phyloP scores from a whole-genome alignment of 2,329 filamentous ascomycete species.

The Coniochaeta prunicola region DNA sequence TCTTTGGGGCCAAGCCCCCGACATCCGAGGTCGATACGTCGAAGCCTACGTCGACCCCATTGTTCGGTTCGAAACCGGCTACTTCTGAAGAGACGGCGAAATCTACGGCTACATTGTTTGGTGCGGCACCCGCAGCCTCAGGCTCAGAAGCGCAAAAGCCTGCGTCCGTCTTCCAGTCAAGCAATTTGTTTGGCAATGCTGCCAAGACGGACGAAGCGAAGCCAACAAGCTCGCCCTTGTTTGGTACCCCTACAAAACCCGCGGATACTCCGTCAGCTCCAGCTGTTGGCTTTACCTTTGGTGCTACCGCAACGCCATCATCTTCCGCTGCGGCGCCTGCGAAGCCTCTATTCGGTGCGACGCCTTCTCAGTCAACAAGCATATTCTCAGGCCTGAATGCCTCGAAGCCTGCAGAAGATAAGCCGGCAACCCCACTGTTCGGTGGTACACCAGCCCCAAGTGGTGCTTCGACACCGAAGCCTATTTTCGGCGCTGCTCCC shows the following conservation, averaged over 20 bases:
- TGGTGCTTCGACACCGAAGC: constrained; percentile 24
- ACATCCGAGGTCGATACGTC: not conserved
- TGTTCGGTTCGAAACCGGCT: constrained; percentile 6
- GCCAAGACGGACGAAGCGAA: constrained; percentile 17
- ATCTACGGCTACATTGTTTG: constrained; percentile 4
- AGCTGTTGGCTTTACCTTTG: not conserved
- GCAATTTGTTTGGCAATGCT: constrained; percentile 30
- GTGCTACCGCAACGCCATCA: not conserved
- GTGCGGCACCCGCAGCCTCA: not conserved
- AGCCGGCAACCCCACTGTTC: constrained; percentile 26
- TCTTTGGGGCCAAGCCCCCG: constrained; percentile 14
- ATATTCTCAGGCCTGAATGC: constrained; percentile 26
- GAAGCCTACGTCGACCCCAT: constrained; percentile 4
- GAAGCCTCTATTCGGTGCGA: constrained; percentile 21
- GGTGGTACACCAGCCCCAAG: constrained; percentile 32
- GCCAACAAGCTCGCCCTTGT: constrained; percentile 8
- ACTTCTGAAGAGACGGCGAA: constrained; percentile 6
- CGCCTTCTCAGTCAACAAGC: constrained; percentile 11
- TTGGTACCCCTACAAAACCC: constrained; percentile 10
- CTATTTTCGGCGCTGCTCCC: constrained; percentile 34
- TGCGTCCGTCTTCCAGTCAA: constrained; percentile 19
- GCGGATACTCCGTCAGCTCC: constrained; percentile 10
- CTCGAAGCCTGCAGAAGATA: constrained; percentile 17
- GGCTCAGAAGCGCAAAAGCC: constrained; percentile 9
- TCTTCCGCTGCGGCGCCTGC: constrained; percentile 6